Evolutionary conservation across 805 yeast genomes (phyloP).

Genomic region (Pichia thaimueangensis): DNA sequence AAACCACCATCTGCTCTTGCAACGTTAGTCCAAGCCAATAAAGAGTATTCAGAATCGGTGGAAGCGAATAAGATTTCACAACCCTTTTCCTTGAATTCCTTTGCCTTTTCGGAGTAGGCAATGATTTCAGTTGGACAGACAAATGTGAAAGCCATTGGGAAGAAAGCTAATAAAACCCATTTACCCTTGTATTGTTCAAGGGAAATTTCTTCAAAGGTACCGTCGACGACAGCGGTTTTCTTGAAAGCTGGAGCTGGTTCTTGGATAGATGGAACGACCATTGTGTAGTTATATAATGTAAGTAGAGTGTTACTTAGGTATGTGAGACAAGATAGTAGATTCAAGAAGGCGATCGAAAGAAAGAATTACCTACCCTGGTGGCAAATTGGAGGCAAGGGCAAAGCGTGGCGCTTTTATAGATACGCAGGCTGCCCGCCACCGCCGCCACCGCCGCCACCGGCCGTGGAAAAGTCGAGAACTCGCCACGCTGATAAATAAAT

Average conservation of each 20-base stretch:
- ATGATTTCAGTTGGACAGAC: conserved; percentile 99
- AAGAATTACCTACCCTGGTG: not conserved
- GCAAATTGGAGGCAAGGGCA: too few species aligned
- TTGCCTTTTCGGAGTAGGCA: conserved; percentile 94
- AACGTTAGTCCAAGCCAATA: conserved; percentile 97
- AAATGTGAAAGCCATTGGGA: conserved; percentile 98
- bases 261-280: conserved; percentile 74
- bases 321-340: not conserved
- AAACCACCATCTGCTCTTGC: conserved; percentile 97
- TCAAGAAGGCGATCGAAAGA: not conserved
- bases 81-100: conserved; percentile 81
- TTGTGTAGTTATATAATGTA: conserved; percentile 34
- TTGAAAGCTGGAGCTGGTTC: conserved; percentile 95
- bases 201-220: conserved; percentile 89
- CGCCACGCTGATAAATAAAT: not conserved
- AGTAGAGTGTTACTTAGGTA: too few species aligned
- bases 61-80: conserved; percentile 92
- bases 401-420: too few species aligned
- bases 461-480: not conserved
- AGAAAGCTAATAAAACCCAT: conserved; percentile 95
- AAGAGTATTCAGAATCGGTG: conserved; percentile 96
- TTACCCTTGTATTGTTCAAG: conserved; percentile 95
- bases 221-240: conserved; percentile 96
- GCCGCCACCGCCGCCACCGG: not conserved
- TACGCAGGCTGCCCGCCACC: too few species aligned